Conservation (phyloP, 805 yeast genomes). For the Blastobotrys mokoenaii region DNA sequence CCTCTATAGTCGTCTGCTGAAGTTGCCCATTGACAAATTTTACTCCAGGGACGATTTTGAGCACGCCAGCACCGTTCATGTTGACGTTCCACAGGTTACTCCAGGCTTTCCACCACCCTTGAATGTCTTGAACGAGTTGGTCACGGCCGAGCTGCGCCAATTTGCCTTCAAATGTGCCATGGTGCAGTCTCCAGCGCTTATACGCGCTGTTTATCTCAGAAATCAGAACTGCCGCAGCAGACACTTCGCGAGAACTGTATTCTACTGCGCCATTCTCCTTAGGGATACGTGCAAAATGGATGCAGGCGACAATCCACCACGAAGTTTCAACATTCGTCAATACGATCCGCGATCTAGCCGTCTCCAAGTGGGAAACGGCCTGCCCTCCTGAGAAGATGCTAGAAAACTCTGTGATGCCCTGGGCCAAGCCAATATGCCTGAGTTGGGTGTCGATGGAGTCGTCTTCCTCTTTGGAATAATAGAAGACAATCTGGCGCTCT, state of each 20-base stretch:
- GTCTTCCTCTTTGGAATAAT: slow-evolving; percentile 17
- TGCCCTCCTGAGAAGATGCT: slow-evolving; percentile 17
- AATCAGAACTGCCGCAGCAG: slow-evolving; percentile 29
- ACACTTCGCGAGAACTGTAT: slow-evolving; percentile 24
- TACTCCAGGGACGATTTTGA: slow-evolving; percentile 9
- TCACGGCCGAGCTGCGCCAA: slow-evolving; percentile 1
- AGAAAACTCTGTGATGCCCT: slow-evolving; percentile 30
- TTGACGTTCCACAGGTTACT: slow-evolving; percentile 16
- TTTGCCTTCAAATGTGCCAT: slow-evolving; percentile 24
- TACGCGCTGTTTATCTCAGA: slow-evolving; percentile 27
- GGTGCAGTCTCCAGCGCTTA: slow-evolving; percentile 28
- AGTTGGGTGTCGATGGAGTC: slow-evolving; percentile 28
- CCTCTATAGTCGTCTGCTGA: slow-evolving; percentile 15
- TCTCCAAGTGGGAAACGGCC: slow-evolving; percentile 24
- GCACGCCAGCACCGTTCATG: slow-evolving; percentile 13
- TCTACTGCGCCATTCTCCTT: slow-evolving; percentile 7
- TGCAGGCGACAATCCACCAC: slow-evolving; percentile 27
- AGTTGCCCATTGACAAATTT: slow-evolving; percentile 13
- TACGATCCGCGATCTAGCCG: slow-evolving; percentile 28
- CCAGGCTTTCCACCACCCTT: slow-evolving; percentile 20
- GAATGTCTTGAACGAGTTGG: slow-evolving; percentile 5
- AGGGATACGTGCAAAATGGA: slow-evolving; percentile 16
- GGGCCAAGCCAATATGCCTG: slow-evolving; percentile 35
- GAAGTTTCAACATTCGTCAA: slow-evolving; percentile 21
- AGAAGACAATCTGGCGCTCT: slow-evolving; percentile 30